Evolutionary conservation across 345 rosid genomes (phyloP).

Genomic region (Viola odorata): DNA sequence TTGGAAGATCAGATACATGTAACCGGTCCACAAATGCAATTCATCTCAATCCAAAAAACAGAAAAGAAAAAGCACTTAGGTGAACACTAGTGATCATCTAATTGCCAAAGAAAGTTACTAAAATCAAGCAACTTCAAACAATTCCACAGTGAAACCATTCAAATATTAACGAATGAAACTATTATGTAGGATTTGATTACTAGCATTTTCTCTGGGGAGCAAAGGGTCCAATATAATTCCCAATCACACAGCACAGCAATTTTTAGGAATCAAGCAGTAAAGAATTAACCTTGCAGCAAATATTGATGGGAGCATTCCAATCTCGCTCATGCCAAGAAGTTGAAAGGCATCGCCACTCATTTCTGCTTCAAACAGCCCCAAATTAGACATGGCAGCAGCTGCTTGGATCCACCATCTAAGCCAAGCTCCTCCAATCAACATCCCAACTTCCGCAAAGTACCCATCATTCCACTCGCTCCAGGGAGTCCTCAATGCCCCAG

Average conservation of each 20-base stretch:
- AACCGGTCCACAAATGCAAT: too few species aligned
- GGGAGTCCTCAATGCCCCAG: constrained; percentile 52
- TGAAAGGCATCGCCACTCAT: constrained; percentile 94
- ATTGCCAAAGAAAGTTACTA: too few species aligned
- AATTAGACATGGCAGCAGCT: constrained; percentile 85
- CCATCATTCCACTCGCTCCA: constrained; percentile 83
- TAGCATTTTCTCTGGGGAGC: too few species aligned
- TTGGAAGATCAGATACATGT: too few species aligned
- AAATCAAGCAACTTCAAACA: too few species aligned
- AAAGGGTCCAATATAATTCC: neutral
- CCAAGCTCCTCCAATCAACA: constrained; percentile 85
- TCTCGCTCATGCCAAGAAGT: constrained; percentile 91
- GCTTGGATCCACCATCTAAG: constrained; percentile 93
- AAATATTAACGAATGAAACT: too few species aligned
- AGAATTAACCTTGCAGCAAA: constrained; percentile 55
- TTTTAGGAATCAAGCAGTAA: neutral
- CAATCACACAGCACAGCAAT: neutral
- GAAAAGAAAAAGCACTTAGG: too few species aligned
- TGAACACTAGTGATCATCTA: too few species aligned
- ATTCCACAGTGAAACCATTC: too few species aligned
- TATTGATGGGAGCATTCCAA: constrained; percentile 82
- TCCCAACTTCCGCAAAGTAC: constrained; percentile 87
- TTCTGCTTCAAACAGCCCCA: constrained; percentile 96
- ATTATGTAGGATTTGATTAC: too few species aligned
- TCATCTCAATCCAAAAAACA: too few species aligned